Conservation (phyloP, 306 rosid genomes). For the Inga leiocalycina region DNA sequence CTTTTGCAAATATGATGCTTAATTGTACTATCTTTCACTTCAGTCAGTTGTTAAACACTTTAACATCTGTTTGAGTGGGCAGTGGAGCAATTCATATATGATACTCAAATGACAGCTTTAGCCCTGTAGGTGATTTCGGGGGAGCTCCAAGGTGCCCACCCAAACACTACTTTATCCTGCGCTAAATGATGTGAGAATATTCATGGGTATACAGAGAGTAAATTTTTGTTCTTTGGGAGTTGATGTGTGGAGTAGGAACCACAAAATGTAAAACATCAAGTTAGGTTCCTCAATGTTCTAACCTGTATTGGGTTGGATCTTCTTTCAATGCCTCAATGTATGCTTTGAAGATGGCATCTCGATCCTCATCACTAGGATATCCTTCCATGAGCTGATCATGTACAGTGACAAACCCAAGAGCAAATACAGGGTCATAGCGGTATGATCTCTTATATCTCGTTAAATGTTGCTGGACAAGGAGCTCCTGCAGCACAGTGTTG, state of each 20-base stretch:
- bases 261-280: background rate
- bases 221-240: no score
- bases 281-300: slow-evolving; percentile 23
- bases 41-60: background rate
- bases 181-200: no score
- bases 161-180: no score
- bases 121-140: no score
- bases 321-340: slow-evolving; percentile 79
- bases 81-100: background rate
- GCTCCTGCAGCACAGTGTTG: slow-evolving; percentile 86
- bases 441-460: slow-evolving; percentile 86
- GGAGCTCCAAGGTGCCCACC: no score
- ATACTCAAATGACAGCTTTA: no score
- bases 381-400: slow-evolving; percentile 98
- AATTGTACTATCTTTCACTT: slow-evolving; percentile 18
- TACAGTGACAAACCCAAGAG: slow-evolving; percentile 92
- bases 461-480: slow-evolving; percentile 96
- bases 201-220: no score
- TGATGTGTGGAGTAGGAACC: slow-evolving; percentile 11
- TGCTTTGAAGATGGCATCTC: slow-evolving; percentile 84
- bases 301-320: slow-evolving; percentile 93
- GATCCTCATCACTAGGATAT: slow-evolving; percentile 89
- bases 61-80: background rate
- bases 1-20: background rate
- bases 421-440: slow-evolving; percentile 86